These are phyloP conservation scores for Metarhizium rileyi DNA, from an alignment of 2,329 filamentous ascomycete species.

Conservation along the genomic window DNA sequence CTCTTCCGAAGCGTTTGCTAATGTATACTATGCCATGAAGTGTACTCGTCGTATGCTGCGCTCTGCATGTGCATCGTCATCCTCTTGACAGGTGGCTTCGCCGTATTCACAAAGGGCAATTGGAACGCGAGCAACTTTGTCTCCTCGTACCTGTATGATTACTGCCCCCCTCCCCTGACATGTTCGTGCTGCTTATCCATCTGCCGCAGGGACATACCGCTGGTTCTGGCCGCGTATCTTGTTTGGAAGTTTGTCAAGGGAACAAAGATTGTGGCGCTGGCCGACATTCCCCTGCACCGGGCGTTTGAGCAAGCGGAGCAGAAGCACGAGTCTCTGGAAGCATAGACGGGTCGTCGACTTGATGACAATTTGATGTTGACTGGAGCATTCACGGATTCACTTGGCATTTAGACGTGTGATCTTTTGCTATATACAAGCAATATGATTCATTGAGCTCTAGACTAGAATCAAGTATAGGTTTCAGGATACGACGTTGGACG, in stretches of 20 bases:
- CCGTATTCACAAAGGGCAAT: conserved; percentile 48
- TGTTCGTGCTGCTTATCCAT: conserved; percentile 9
- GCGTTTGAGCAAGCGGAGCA: conserved; percentile 39
- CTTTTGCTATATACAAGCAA: no score
- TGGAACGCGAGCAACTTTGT: conserved; percentile 50
- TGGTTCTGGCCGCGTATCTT: conserved; percentile 45
- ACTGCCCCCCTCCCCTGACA: background rate
- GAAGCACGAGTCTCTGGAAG: conserved; percentile 7
- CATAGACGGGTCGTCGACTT: conserved; percentile 5
- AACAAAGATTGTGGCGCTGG: conserved; percentile 43
- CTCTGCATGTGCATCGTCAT: conserved; percentile 54
- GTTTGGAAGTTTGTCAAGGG: conserved; percentile 59
- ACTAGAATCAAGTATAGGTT: no score
- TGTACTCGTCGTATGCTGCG: conserved; percentile 50
- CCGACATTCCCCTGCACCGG: conserved; percentile 40
- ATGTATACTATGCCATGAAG: conserved; percentile 21
- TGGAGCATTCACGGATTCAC: no score
- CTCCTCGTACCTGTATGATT: conserved; percentile 50
- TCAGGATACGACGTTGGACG: no score
- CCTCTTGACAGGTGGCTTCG: conserved; percentile 60
- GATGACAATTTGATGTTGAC: background rate
- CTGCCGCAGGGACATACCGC: conserved; percentile 48
- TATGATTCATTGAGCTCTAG: no score
- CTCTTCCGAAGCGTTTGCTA: no score
- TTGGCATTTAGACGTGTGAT: no score